Evolutionary conservation across 345 rosid species (phyloP), one percentile per base, ranked within the genome.

Genomic region (Aethionema arabicum): DNA sequence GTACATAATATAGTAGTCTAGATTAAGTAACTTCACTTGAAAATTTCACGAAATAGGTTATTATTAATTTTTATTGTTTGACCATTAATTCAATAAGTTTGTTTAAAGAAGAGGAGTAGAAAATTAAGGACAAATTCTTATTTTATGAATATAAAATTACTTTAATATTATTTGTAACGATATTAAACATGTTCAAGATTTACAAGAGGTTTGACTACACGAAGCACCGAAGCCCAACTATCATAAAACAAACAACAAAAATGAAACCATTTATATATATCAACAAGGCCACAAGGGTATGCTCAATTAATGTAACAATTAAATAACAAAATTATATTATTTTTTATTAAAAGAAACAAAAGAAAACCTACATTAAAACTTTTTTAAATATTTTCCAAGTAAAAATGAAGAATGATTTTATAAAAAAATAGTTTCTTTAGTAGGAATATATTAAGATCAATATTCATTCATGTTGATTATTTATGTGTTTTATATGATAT

Each of bases 1-100:
- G 0, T 12, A 41, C 9, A 37, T 27, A 32, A 13, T 43, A 6
- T 43, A 6, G 32, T 50, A 32, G 12, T 40, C 2, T 32, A 46
- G 10, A 5, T 32, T 67, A 50, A 32, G 52, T 40, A 49, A 6
- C 52, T 16, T n/a, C 16, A 50, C 38, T 49, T 58, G 52, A 49
- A 44, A 16, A 32, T 56, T 39, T 30, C 12, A 40, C 16, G 7
- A 32, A 40, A 13, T 32, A 4, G 21, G 16, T 30, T 38, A 31
- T 48, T 11, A 4, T 14, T 47, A 1, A 2, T 14, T 47, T 36
- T 47, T 14, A 35, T 38, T 30, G 55, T 36, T 52, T 30, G 66
- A 59, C 42, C n/a, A 14, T 15, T 15, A n/a, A n/a, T n/a, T n/a
- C 6, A 8, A 3, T 49, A 27, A 33, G 7, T 51, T 33, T 41